Evolutionary conservation across 192 early-diverging fungal genomes (phyloP).

Genomic region (Dissophora ornata): DNA sequence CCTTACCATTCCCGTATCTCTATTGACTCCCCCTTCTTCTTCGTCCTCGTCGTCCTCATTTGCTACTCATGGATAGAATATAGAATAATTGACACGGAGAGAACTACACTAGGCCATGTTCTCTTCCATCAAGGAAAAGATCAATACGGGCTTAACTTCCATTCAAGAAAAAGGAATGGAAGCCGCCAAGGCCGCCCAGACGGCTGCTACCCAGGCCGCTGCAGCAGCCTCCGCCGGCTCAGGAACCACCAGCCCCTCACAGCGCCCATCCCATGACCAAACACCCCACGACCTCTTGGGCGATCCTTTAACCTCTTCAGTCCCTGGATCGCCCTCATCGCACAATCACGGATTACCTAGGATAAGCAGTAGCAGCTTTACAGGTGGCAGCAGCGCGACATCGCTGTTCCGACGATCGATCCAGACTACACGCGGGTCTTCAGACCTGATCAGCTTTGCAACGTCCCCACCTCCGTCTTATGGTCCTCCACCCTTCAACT

Average conservation of each 20-base stretch:
- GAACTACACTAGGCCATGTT: slow-evolving; percentile 20
- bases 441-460: slow-evolving; percentile 48
- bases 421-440: slow-evolving; percentile 27
- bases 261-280: slow-evolving; percentile 20
- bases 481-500: neutral
- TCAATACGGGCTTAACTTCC: slow-evolving; percentile 51
- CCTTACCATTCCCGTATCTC: too few species aligned
- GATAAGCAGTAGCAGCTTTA: neutral
- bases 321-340: slow-evolving; percentile 6
- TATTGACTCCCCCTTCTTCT: too few species aligned
- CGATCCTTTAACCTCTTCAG: slow-evolving; percentile 21
- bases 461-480: slow-evolving; percentile 16
- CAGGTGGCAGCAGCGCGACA: slow-evolving; percentile 7
- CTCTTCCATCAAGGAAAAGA: slow-evolving; percentile 51
- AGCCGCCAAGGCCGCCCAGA: slow-evolving; percentile 37
- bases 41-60: too few species aligned
- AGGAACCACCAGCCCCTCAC: slow-evolving; percentile 18
- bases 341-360: slow-evolving; percentile 2
- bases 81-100: too few species aligned
- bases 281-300: slow-evolving; percentile 3
- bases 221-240: slow-evolving; percentile 5
- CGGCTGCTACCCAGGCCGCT: slow-evolving; percentile 22
- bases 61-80: too few species aligned
- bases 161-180: slow-evolving; percentile 49
- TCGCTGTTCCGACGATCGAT: slow-evolving; percentile 44